A percentile compares a stretch with the other conserved stretches of the same genome.
Evolutionary conservation across 805 yeast genomes (phyloP).

Genomic region (Cyberlindnera euphorbiiphila): DNA sequence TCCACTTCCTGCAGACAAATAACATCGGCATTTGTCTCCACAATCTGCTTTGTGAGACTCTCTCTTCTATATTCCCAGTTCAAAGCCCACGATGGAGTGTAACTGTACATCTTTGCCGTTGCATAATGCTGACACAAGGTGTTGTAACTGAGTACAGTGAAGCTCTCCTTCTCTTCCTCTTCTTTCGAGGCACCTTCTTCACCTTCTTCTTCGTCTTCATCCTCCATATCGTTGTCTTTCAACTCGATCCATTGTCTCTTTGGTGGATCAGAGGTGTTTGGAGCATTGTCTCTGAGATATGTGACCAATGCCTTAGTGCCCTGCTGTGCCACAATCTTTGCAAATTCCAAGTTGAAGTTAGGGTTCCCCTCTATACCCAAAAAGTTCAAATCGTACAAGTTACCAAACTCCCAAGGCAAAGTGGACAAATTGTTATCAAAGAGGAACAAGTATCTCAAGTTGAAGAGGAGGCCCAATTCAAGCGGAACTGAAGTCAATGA

Average conservation of each 20-base stretch:
- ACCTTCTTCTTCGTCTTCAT: slow-evolving; percentile 25
- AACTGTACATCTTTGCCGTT: slow-evolving; percentile 84
- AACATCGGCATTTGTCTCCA: slow-evolving; percentile 64
- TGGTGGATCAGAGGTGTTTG: slow-evolving; percentile 58
- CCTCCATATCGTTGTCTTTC: slow-evolving; percentile 69
- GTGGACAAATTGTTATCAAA: slow-evolving; percentile 80
- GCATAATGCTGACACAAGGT: slow-evolving; percentile 96
- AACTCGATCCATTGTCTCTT: slow-evolving; percentile 83
- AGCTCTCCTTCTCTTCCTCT: slow-evolving; percentile 37
- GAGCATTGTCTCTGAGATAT: slow-evolving; percentile 78
- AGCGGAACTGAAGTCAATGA: slow-evolving; percentile 66
- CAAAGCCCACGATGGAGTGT: slow-evolving; percentile 96
- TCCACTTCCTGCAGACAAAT: slow-evolving; percentile 96
- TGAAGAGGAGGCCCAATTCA: slow-evolving; percentile 80
- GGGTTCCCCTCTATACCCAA: slow-evolving; percentile 95
- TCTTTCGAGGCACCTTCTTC: slow-evolving; percentile 28
- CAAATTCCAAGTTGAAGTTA: slow-evolving; percentile 52
- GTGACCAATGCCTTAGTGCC: slow-evolving; percentile 84
- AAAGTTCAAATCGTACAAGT: slow-evolving; percentile 75
- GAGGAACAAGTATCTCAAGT: slow-evolving; percentile 74
- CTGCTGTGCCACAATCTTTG: slow-evolving; percentile 66
- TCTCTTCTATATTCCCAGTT: slow-evolving; percentile 89
- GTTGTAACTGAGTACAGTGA: slow-evolving; percentile 83
- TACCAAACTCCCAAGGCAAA: slow-evolving; percentile 84
- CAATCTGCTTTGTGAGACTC: slow-evolving; percentile 67